These are phyloP conservation scores for Globisporangium megalacanthum DNA, from an alignment of 352 stramenopile species.

Conservation along the genomic window DNA sequence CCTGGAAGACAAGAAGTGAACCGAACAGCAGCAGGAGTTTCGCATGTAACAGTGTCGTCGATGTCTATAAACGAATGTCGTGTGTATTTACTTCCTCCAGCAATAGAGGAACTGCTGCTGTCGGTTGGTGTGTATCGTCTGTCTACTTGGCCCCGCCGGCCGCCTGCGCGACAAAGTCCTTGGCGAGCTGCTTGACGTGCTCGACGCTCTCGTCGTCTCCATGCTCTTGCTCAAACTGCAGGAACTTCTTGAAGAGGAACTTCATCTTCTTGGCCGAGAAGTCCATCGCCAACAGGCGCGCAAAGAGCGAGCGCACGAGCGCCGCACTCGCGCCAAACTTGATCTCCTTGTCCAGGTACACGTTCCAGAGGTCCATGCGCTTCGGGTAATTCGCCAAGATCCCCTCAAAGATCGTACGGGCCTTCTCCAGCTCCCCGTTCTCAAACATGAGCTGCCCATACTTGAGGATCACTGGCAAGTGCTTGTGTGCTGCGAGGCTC, in stretches of 20 bases:
- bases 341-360: conserved; percentile 97
- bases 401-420: conserved; percentile 93
- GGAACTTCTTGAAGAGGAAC: conserved; percentile 97
- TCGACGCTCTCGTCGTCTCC: conserved; percentile 84
- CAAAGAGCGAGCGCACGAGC: conserved; percentile 87
- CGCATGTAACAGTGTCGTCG: no score
- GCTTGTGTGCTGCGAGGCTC: conserved; percentile 92
- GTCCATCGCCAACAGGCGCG: conserved; percentile 90
- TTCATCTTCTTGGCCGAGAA: conserved; percentile 98
- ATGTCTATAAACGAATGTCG: no score
- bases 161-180: conserved; percentile 87
- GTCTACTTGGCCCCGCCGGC: conserved; percentile 17
- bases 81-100: no score
- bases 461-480: conserved; percentile 92
- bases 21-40: no score
- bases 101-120: no score
- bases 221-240: conserved; percentile 91
- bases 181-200: conserved; percentile 93
- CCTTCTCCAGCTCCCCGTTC: conserved; percentile 89
- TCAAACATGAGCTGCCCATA: conserved; percentile 97
- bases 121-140: no score
- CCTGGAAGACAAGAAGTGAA: no score
- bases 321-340: conserved; percentile 84
- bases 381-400: conserved; percentile 94
- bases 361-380: conserved; percentile 94